Evolutionary conservation across 1,284 basidiomycete species (phyloP).

Genomic region (Boletus calvinii): DNA sequence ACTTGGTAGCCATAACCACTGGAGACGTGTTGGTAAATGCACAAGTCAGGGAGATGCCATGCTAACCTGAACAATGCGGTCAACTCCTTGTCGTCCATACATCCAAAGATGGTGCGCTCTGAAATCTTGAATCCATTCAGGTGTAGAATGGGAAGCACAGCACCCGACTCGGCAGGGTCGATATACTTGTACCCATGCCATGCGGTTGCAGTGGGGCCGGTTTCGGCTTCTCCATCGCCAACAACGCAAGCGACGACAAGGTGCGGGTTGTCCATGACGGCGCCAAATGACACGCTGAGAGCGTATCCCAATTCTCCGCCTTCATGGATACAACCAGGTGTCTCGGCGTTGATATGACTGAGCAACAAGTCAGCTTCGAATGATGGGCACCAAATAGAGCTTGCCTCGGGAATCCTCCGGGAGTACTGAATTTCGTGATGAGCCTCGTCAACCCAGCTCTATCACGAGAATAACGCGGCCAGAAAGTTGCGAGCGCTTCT

Average conservation of each 20-base stretch:
- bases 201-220: conserved; percentile 79
- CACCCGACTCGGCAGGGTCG: conserved; percentile 88
- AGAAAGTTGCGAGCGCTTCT: conserved; percentile 72
- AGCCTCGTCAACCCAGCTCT: conserved; percentile 63
- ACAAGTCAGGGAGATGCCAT: neutral
- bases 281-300: conserved; percentile 79
- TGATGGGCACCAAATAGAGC: conserved; percentile 3
- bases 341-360: conserved; percentile 75
- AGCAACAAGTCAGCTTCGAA: conserved; percentile 1
- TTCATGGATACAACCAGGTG: conserved; percentile 87
- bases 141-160: conserved; percentile 85
- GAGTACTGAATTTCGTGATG: conserved; percentile 62
- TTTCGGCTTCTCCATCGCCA: conserved; percentile 88
- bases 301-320: conserved; percentile 91
- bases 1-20: conserved; percentile 87
- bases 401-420: conserved; percentile 65
- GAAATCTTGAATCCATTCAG: conserved; percentile 87
- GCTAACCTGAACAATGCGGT: conserved; percentile 55
- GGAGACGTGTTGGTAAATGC: conserved; percentile 8
- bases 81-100: conserved; percentile 87
- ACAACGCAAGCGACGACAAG: conserved; percentile 77
- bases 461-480: conserved; percentile 69
- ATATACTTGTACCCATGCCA: conserved; percentile 89
- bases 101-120: conserved; percentile 83
- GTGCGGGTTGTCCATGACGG: conserved; percentile 87